phyloP scores from a whole-genome alignment of 805 yeast genomes.

The Cyberlindnera subsufficiens region DNA sequence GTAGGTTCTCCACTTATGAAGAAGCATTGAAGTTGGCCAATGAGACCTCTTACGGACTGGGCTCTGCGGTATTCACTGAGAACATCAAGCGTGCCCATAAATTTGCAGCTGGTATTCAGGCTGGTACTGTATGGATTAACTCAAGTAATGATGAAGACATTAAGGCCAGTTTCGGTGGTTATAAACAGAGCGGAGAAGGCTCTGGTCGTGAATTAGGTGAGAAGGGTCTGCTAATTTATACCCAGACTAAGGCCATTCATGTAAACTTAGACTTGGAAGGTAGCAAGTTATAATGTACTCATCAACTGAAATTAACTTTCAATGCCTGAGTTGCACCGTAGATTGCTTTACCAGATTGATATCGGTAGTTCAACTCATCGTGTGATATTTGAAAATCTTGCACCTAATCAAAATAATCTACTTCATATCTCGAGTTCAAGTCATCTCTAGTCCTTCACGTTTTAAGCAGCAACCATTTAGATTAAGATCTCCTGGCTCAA shows the following conservation, averaged over 20 bases:
- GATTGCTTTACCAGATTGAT: too few species aligned
- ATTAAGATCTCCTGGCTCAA: too few species aligned
- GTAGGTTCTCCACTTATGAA: conserved; percentile 58
- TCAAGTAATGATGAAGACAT: conserved; percentile 60
- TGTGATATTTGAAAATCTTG: too few species aligned
- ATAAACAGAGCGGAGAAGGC: conserved; percentile 73
- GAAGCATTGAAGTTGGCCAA: conserved; percentile 70
- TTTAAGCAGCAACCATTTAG: too few species aligned
- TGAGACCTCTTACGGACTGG: conserved; percentile 71
- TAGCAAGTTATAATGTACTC: background rate
- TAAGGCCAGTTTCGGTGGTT: conserved; percentile 77
- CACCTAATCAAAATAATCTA: too few species aligned
- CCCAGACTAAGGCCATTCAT: conserved; percentile 72
- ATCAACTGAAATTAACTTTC: too few species aligned
- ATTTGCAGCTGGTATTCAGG: conserved; percentile 52
- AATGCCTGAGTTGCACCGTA: too few species aligned
- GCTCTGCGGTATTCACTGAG: conserved; percentile 72
- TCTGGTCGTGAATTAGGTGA: conserved; percentile 62
- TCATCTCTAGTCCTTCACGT: too few species aligned
- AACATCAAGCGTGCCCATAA: conserved; percentile 56
- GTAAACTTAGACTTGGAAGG: conserved; percentile 49
- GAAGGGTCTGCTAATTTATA: conserved; percentile 63
- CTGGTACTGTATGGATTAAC: conserved; percentile 69
- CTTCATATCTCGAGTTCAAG: too few species aligned
- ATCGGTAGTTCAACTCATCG: too few species aligned